Percentiles rank a stretch among this genome's conserved stretches.
These are phyloP conservation scores for Hirsutella minnesotensis DNA, from an alignment of 2,329 filamentous ascomycete genomes.

Conservation along the genomic window DNA sequence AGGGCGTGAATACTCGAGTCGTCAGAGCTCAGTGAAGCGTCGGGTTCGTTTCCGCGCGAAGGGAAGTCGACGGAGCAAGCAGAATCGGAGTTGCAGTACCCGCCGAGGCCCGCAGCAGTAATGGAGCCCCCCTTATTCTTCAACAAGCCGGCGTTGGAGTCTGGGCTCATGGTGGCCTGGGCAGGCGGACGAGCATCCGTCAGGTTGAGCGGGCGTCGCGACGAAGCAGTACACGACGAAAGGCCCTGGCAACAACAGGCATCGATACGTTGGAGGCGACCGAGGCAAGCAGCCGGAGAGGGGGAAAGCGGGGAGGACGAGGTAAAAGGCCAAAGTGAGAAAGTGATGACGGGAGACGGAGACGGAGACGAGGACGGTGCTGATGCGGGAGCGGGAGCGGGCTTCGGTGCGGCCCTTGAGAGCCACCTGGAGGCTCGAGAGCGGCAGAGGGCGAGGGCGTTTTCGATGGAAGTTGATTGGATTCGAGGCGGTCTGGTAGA, in stretches of 20 bases:
- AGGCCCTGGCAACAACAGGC: constrained; percentile 31
- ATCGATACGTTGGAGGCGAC: constrained; percentile 40
- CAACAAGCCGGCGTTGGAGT: constrained; percentile 17
- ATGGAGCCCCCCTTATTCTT: constrained; percentile 3
- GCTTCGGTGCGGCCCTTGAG: too few relatives aligned
- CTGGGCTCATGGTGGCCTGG: constrained; percentile 15
- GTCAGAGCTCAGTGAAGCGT: not conserved
- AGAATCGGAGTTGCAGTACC: constrained; percentile 15
- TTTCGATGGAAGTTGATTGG: too few relatives aligned
- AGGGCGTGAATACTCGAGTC: constrained; percentile 3
- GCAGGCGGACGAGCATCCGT: constrained; percentile 30
- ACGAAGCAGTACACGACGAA: constrained; percentile 25
- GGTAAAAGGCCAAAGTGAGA: not conserved
- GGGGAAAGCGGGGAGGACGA: not conserved
- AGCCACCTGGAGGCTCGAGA: too few relatives aligned
- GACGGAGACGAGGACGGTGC: too few relatives aligned
- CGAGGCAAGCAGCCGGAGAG: too few relatives aligned
- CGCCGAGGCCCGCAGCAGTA: not conserved
- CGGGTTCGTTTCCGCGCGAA: constrained; percentile 5
- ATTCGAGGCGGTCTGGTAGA: too few relatives aligned
- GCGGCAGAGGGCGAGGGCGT: too few relatives aligned
- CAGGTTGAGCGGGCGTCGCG: constrained; percentile 28
- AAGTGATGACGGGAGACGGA: too few relatives aligned
- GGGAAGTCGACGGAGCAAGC: constrained; percentile 13
- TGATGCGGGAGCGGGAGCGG: too few relatives aligned